Percentiles rank a stretch among this genome's conserved stretches.
Evolutionary conservation across 1,284 basidiomycete genomes (phyloP).

Genomic region (Ganoderma meredithae): DNA sequence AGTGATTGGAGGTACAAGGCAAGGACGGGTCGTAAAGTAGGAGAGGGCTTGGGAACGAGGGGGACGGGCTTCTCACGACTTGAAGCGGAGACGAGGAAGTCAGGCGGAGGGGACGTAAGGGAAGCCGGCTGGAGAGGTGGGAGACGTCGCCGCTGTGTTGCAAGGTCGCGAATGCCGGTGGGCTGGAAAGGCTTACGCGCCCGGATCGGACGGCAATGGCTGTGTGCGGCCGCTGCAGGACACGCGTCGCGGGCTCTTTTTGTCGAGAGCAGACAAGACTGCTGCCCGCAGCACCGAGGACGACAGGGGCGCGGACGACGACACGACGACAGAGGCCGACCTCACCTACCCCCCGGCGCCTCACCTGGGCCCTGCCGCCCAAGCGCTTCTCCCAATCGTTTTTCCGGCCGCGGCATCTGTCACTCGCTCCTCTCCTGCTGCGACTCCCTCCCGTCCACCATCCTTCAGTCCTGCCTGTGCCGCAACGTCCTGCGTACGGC

Average conservation of each 20-base stretch:
- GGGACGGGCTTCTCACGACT: conserved; percentile 33
- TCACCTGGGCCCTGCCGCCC: conserved; percentile 6
- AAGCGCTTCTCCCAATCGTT: conserved; percentile 17
- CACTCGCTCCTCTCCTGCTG: conserved; percentile 6
- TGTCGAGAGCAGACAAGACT: background rate
- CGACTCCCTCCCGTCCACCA: background rate
- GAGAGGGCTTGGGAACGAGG: conserved; percentile 34
- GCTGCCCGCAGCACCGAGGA: background rate
- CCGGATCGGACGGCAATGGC: conserved; percentile 1
- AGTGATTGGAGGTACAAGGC: conserved; percentile 22
- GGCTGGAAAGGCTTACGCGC: conserved; percentile 24
- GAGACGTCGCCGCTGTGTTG: conserved; percentile 32
- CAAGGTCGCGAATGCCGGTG: conserved; percentile 26
- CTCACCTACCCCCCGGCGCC: conserved; percentile 1
- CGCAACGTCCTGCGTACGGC: background rate
- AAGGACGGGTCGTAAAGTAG: conserved; percentile 35
- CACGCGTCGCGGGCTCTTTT: background rate
- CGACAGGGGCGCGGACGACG: conserved; percentile 2
- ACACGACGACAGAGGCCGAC: background rate
- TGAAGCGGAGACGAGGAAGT: conserved; percentile 23
- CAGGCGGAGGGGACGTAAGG: conserved; percentile 19
- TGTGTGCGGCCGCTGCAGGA: conserved; percentile 8
- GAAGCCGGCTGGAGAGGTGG: conserved; percentile 28
- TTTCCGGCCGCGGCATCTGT: conserved; percentile 18
- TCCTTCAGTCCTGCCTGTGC: background rate